These are phyloP conservation scores for Bryoerythrophyllum caledonicum DNA, from an alignment of 225 moss, liverwort and hornwort species.

Conservation along the genomic window DNA sequence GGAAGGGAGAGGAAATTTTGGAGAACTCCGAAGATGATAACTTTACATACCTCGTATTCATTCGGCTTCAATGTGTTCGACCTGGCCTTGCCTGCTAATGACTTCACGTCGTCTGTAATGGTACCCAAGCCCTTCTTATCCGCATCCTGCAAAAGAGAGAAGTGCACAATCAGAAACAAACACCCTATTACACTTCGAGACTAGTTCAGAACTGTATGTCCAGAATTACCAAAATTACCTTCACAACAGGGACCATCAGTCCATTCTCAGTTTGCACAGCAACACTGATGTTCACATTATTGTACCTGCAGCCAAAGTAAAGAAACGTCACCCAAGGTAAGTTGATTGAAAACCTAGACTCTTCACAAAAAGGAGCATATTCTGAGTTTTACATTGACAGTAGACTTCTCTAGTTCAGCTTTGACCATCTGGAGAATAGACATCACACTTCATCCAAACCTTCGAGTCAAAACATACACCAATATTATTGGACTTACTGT, in stretches of 20 bases:
- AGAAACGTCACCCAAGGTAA: neutral
- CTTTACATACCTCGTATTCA: slow-evolving; percentile 67
- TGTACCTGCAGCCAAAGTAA: slow-evolving; percentile 50
- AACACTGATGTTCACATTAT: slow-evolving; percentile 88
- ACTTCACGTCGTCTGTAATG: slow-evolving; percentile 80
- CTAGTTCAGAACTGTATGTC: too few species aligned
- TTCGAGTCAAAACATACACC: neutral
- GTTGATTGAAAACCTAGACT: slow-evolving; percentile 3
- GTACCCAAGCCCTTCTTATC: slow-evolving; percentile 84
- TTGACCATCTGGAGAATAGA: neutral
- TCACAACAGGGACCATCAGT: slow-evolving; percentile 92
- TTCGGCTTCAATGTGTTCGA: slow-evolving; percentile 72
- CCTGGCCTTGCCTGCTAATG: slow-evolving; percentile 74
- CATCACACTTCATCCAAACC: neutral
- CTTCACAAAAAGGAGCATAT: neutral
- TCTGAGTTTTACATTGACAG: neutral
- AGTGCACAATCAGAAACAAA: neutral
- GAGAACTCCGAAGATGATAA: neutral
- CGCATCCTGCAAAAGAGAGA: slow-evolving; percentile 63
- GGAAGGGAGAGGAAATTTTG: neutral
- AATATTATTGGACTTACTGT: slow-evolving; percentile 48
- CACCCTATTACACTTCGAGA: neutral
- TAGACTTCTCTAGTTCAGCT: neutral
- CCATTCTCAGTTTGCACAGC: slow-evolving; percentile 88
- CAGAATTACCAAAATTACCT: slow-evolving; percentile 42